These are phyloP conservation scores for Schizonepeta tenuifolia DNA, from an alignment of 257 asterid genomes.

Conservation along the genomic window DNA sequence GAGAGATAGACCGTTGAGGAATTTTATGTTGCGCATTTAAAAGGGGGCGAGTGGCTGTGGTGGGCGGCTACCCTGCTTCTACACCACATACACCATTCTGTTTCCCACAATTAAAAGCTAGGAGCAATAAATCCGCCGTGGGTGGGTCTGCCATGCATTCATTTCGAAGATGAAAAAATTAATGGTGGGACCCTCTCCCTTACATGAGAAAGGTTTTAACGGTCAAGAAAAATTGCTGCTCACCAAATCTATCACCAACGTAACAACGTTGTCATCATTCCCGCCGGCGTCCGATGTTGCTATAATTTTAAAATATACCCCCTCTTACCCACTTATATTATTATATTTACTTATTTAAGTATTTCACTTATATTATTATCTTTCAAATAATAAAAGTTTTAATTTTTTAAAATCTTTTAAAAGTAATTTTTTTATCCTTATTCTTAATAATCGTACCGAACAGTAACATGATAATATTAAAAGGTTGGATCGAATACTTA, in stretches of 20 bases:
- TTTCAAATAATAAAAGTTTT: too few species aligned
- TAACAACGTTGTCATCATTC: background rate
- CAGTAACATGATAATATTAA: too few species aligned
- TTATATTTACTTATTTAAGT: too few species aligned
- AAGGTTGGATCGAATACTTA: too few species aligned
- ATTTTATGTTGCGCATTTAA: slow-evolving; percentile 2
- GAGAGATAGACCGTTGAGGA: background rate
- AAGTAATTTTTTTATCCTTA: too few species aligned
- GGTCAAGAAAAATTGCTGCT: slow-evolving; percentile 19
- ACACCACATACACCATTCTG: background rate
- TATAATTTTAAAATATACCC: too few species aligned
- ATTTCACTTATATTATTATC: too few species aligned
- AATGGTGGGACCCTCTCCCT: background rate
- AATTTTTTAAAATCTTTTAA: too few species aligned
- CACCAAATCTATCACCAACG: slow-evolving; percentile 25
- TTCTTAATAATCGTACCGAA: too few species aligned
- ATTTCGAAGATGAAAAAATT: background rate
- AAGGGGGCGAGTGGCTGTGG: background rate
- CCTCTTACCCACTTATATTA: too few species aligned
- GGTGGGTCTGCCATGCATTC: slow-evolving; percentile 6
- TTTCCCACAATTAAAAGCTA: slow-evolving; percentile 19
- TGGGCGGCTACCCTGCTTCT: background rate
- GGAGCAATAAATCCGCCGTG: background rate
- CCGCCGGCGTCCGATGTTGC: background rate
- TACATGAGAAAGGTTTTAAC: slow-evolving; percentile 7